Percentiles rank a stretch among this genome's conserved stretches.
These are phyloP conservation scores for Metarhizium sp. DNA, from an alignment of 2,329 filamentous ascomycete species.

Conservation along the genomic window DNA sequence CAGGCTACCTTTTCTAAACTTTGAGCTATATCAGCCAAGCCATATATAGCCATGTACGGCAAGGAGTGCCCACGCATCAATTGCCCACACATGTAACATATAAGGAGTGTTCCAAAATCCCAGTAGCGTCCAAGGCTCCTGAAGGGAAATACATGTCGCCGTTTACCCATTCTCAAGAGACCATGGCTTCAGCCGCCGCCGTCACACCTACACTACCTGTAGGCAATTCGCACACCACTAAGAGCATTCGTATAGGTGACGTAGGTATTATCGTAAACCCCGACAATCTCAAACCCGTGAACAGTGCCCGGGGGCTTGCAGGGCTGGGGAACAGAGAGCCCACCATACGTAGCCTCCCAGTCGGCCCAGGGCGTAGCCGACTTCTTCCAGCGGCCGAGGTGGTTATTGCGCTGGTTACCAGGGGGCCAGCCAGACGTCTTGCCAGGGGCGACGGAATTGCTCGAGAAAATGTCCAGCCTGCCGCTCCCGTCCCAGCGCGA, in stretches of 20 bases:
- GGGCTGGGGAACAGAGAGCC: neutral
- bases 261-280: neutral
- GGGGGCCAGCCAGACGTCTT: neutral
- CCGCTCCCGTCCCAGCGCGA: neutral
- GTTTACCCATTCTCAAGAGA: too few species aligned
- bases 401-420: neutral
- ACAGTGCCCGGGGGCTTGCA: neutral
- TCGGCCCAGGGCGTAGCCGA: neutral
- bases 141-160: too few species aligned
- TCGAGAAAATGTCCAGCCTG: neutral
- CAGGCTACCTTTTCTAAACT: too few species aligned
- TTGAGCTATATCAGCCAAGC: too few species aligned
- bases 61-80: too few species aligned
- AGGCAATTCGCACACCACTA: neutral
- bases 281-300: neutral
- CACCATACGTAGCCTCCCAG: neutral
- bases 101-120: too few species aligned
- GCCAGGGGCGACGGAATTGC: neutral
- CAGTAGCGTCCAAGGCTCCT: too few species aligned
- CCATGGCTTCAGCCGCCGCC: too few species aligned
- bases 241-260: neutral
- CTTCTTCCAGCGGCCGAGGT: neutral
- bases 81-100: too few species aligned
- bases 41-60: too few species aligned
- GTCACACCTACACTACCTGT: neutral